Percentiles rank a stretch among this genome's conserved stretches.
These are phyloP conservation scores for Medicago arabica DNA, from an alignment of 306 rosid species.

Conservation along the genomic window DNA sequence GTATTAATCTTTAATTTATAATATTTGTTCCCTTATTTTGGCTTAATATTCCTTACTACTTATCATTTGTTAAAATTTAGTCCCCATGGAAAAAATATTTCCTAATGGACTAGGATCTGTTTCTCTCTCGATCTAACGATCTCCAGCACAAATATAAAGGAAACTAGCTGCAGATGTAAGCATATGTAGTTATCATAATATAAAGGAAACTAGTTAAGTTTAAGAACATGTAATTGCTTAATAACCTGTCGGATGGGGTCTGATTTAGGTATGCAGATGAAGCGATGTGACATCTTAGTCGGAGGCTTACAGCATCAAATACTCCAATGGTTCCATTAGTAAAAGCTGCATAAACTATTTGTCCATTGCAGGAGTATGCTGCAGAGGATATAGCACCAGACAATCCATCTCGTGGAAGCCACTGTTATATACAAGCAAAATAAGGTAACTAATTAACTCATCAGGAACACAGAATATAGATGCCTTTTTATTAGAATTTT, in stretches of 20 bases:
- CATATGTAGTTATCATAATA: neutral
- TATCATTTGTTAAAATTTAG: too few species aligned
- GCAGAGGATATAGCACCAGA: slow-evolving; percentile 64
- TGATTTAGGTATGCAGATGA: slow-evolving; percentile 64
- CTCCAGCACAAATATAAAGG: too few species aligned
- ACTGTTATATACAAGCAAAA: slow-evolving; percentile 47
- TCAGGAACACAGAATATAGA: neutral
- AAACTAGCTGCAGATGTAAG: too few species aligned
- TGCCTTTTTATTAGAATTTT: too few species aligned
- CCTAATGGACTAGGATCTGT: too few species aligned
- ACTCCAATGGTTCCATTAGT: slow-evolving; percentile 77
- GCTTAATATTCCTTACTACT: too few species aligned
- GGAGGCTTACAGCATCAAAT: slow-evolving; percentile 66
- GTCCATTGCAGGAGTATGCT: slow-evolving; percentile 67
- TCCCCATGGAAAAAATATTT: too few species aligned
- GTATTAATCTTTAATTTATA: too few species aligned
- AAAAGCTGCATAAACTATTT: slow-evolving; percentile 64
- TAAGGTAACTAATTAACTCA: neutral
- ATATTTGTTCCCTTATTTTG: too few species aligned
- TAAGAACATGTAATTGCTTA: neutral
- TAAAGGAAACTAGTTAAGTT: neutral
- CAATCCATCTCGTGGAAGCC: slow-evolving; percentile 70
- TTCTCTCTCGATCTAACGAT: too few species aligned
- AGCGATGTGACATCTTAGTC: slow-evolving; percentile 64
- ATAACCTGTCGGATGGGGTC: slow-evolving; percentile 55